phyloP scores from a whole-genome alignment of 2,329 filamentous ascomycete species.

The Exophiala oligosperma region DNA sequence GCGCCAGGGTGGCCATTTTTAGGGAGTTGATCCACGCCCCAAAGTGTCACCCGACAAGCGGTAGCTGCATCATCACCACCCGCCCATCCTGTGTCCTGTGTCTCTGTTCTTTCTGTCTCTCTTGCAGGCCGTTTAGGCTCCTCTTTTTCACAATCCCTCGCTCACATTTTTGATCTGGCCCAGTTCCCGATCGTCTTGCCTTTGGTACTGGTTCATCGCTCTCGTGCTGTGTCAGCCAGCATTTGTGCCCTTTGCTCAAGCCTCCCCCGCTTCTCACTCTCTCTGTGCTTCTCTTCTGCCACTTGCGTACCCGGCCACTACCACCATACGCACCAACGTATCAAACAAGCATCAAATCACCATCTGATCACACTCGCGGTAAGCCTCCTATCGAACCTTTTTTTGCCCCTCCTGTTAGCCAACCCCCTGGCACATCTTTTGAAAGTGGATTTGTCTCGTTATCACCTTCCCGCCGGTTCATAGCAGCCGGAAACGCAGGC shows the following conservation, averaged over 20 bases:
- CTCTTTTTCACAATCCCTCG: conserved; percentile 7
- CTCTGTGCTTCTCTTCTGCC: conserved; percentile 13
- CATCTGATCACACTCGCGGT: conserved; percentile 26
- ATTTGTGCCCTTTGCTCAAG: conserved; percentile 5
- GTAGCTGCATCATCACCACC: neutral
- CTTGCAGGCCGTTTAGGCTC: conserved; percentile 16
- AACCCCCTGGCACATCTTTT: conserved; percentile 16
- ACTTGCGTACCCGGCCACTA: conserved; percentile 14
- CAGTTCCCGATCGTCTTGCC: conserved; percentile 7
- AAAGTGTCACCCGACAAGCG: neutral
- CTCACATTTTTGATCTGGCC: conserved; percentile 16
- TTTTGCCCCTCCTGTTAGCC: conserved; percentile 17
- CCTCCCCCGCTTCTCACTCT: conserved; percentile 1
- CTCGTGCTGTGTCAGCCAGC: conserved; percentile 7
- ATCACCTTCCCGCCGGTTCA: conserved; percentile 18
- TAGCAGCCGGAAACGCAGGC: conserved; percentile 20
- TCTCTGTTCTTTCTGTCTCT: conserved; percentile 1
- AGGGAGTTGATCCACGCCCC: neutral
- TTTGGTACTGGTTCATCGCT: neutral
- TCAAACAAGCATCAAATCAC: conserved; percentile 18
- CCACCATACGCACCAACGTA: conserved; percentile 19
- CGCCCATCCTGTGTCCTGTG: neutral
- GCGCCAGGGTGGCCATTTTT: conserved; percentile 2
- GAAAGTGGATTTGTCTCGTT: conserved; percentile 20
- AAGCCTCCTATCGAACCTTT: conserved; percentile 21